Conservation (phyloP, 1,139 yeast species). For the Torulaspora globosa region DNA sequence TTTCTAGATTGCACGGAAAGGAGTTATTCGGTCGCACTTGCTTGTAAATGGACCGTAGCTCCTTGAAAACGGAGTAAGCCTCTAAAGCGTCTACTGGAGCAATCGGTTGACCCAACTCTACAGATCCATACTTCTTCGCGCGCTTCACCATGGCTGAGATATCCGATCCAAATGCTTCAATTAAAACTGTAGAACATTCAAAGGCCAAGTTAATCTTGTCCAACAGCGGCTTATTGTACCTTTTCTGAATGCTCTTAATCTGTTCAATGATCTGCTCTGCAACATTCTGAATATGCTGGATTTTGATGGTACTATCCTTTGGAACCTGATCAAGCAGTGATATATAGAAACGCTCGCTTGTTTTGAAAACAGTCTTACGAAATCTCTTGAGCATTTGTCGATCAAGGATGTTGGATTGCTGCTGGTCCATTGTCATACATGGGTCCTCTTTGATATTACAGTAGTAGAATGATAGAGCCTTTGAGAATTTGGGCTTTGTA, state of each 20-base stretch:
- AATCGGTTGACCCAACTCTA: slow-evolving; percentile 40
- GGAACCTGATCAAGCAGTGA: slow-evolving; percentile 57
- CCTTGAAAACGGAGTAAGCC: slow-evolving; percentile 53
- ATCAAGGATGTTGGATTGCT: slow-evolving; percentile 36
- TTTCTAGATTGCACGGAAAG: slow-evolving; percentile 58
- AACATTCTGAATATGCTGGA: slow-evolving; percentile 56
- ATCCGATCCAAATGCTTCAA: slow-evolving; percentile 62
- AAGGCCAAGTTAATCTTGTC: slow-evolving; percentile 55
- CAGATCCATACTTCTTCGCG: slow-evolving; percentile 45
- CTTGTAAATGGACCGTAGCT: slow-evolving; percentile 50
- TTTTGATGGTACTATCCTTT: slow-evolving; percentile 55
- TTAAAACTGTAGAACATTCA: slow-evolving; percentile 53
- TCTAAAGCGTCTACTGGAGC: slow-evolving; percentile 60
- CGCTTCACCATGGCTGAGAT: slow-evolving; percentile 57
- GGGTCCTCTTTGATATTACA: slow-evolving; percentile 51
- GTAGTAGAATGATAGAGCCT: slow-evolving; percentile 49
- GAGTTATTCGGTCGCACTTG: slow-evolving; percentile 45
- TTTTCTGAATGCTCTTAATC: slow-evolving; percentile 52
- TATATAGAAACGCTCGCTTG: slow-evolving; percentile 59
- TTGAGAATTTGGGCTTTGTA: slow-evolving; percentile 60
- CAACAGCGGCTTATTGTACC: slow-evolving; percentile 58
- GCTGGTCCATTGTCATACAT: slow-evolving; percentile 36
- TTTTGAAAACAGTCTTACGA: slow-evolving; percentile 46
- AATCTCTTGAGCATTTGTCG: slow-evolving; percentile 52
- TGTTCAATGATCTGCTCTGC: slow-evolving; percentile 53